Conservation (phyloP, 352 stramenopile species). For the Phytophthora sansomeana region DNA sequence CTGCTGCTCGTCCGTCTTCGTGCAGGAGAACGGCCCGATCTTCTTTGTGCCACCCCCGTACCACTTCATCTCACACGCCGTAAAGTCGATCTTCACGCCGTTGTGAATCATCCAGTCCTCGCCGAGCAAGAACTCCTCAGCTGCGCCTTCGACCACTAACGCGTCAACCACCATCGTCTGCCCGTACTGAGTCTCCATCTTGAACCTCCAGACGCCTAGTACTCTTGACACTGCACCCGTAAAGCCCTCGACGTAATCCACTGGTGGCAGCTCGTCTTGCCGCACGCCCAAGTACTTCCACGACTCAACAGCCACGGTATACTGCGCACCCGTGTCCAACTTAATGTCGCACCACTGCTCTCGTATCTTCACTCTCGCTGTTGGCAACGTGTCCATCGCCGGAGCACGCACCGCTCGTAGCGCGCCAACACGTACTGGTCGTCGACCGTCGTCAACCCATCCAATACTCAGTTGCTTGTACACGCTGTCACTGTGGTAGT, state of each 20-base stretch:
- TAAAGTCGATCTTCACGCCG: too few relatives aligned
- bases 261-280: slow-evolving; percentile 2
- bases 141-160: too few relatives aligned
- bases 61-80: too few relatives aligned
- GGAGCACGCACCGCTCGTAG: slow-evolving; percentile 2
- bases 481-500: slow-evolving; percentile 7
- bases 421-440: neutral
- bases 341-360: neutral
- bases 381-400: slow-evolving; percentile 4
- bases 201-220: too few relatives aligned
- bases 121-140: too few relatives aligned
- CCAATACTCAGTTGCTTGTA: neutral
- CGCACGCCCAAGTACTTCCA: neutral
- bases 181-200: too few relatives aligned
- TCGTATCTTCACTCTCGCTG: too few relatives aligned
- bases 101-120: too few relatives aligned
- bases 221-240: neutral
- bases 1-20: too few relatives aligned
- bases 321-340: slow-evolving; percentile 16
- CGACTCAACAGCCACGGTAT: neutral
- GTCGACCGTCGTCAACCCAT: neutral
- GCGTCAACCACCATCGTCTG: too few relatives aligned
- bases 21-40: too few relatives aligned
- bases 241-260: slow-evolving; percentile 17
- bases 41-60: too few relatives aligned